Percentiles rank a stretch among this genome's conserved stretches.
phyloP scores from a whole-genome alignment of 148 eudicot genomes.

The Fagopyrum tataricum region DNA sequence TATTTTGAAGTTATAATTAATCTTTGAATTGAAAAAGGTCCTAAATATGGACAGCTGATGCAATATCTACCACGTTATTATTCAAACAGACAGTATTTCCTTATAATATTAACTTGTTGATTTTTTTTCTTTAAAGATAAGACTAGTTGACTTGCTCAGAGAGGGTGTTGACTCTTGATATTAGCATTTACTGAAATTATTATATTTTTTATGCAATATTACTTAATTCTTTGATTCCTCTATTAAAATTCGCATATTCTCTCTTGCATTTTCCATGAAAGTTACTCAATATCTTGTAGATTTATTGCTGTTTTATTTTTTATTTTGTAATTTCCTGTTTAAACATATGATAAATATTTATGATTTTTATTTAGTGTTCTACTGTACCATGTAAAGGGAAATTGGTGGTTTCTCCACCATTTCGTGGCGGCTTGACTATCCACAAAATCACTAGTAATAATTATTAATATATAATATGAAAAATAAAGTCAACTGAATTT shows the following conservation, averaged over 20 bases:
- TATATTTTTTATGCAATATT: too few relatives aligned
- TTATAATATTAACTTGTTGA: background rate
- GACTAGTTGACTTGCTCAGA: constrained; percentile 7
- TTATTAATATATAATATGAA: too few relatives aligned
- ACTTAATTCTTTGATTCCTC: background rate
- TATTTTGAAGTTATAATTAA: background rate
- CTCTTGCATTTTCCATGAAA: background rate
- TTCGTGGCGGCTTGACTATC: background rate
- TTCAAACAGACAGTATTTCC: background rate
- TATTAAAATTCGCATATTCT: background rate
- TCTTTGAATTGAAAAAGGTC: background rate
- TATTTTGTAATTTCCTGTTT: background rate
- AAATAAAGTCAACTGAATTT: too few relatives aligned
- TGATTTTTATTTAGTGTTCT: background rate
- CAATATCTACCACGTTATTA: background rate
- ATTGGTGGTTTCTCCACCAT: background rate
- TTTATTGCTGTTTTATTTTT: too few relatives aligned
- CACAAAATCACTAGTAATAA: too few relatives aligned
- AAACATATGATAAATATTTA: background rate
- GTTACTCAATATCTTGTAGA: background rate
- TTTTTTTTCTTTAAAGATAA: background rate
- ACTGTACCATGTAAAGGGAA: background rate
- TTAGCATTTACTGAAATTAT: too few relatives aligned
- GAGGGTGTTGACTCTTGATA: too few relatives aligned
- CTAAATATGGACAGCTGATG: background rate